Conservation (phyloP, 306 rosid species). For the Ormosia emarginata region DNA sequence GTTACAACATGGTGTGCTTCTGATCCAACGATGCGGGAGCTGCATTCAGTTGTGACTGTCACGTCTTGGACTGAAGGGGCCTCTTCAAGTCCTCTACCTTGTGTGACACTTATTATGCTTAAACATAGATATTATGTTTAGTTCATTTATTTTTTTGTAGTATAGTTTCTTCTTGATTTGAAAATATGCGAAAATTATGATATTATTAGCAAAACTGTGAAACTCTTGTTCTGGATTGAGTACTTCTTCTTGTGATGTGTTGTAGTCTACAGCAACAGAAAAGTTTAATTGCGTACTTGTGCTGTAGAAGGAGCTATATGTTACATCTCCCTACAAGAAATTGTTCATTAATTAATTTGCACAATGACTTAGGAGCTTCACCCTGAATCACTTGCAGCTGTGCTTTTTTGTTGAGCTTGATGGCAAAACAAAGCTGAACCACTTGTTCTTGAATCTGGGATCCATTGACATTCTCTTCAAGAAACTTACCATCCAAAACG, state of each 20-base stretch:
- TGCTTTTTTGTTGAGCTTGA: too few relatives aligned
- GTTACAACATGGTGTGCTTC: slow-evolving; percentile 43
- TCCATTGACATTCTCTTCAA: background rate
- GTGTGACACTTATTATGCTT: background rate
- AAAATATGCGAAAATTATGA: background rate
- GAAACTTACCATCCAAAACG: background rate
- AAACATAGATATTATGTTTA: background rate
- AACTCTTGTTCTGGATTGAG: too few relatives aligned
- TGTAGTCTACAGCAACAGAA: too few relatives aligned
- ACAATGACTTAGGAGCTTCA: background rate
- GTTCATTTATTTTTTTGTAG: too few relatives aligned
- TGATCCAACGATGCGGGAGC: slow-evolving; percentile 96
- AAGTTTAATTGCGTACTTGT: background rate
- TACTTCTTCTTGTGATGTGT: too few relatives aligned
- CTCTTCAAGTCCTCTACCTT: slow-evolving; percentile 36
- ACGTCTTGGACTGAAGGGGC: slow-evolving; percentile 99
- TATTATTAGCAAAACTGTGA: too few relatives aligned
- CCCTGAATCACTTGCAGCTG: too few relatives aligned
- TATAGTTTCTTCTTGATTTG: background rate
- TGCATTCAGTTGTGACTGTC: slow-evolving; percentile 57
- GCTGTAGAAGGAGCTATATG: background rate
- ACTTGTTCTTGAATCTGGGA: background rate
- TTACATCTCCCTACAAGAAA: background rate
- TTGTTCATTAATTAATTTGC: background rate
- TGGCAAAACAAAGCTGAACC: too few relatives aligned